Evolutionary conservation across 176 grass and related monocot genomes (phyloP).

Genomic region (Chrysopogon serrulatus): DNA sequence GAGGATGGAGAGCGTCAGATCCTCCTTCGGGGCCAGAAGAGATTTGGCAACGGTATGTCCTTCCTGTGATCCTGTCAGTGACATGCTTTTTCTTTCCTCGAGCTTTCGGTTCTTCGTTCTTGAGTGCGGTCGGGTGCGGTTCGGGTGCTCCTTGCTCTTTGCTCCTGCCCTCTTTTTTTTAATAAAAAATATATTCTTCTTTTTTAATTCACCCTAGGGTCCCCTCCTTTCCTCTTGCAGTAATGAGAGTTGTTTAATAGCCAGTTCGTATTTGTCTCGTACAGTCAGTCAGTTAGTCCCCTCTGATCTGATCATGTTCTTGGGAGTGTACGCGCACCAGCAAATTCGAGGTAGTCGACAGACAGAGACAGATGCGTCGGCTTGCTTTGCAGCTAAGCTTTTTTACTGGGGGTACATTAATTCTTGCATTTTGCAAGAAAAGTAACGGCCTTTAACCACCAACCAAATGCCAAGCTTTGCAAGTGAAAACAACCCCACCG

Average conservation of each 20-base stretch:
- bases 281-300: not conserved
- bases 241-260: not conserved
- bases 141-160: not conserved
- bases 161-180: not conserved
- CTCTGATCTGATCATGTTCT: slow-evolving; percentile 10
- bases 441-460: not conserved
- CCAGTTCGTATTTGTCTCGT: not conserved
- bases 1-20: slow-evolving; percentile 43
- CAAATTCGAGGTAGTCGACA: not conserved
- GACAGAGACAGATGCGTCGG: not conserved
- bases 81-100: not conserved
- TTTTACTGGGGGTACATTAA: not conserved
- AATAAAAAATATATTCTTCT: not conserved
- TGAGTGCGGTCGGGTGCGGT: not conserved
- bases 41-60: slow-evolving; percentile 29
- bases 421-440: not conserved
- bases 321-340: not conserved
- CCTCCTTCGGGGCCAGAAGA: slow-evolving; percentile 35
- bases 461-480: not conserved
- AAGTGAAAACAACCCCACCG: not conserved
- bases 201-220: not conserved
- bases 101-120: not conserved
- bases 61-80: no score
- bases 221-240: not conserved
- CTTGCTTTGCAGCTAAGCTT: slow-evolving; percentile 1